phyloP scores from a whole-genome alignment of 225 moss, liverwort and hornwort species.

The Anthoceros angustus region DNA sequence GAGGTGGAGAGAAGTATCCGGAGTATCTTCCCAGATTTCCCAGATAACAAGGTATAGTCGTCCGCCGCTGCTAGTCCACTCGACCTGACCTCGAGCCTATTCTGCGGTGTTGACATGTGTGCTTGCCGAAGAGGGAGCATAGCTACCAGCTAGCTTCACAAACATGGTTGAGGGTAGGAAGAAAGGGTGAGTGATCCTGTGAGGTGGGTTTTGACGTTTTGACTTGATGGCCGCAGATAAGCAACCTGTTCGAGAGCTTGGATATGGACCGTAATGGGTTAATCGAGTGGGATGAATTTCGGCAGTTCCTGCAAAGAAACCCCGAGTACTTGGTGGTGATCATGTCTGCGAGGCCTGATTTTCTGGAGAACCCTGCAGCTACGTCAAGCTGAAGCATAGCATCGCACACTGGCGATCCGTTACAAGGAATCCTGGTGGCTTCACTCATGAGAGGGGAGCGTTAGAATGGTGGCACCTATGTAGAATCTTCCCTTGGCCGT shows the following conservation, averaged over 20 bases:
- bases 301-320: conserved; percentile 32
- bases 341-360: conserved; percentile 37
- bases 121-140: no score
- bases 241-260: conserved; percentile 22
- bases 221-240: conserved; percentile 13
- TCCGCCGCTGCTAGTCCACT: neutral
- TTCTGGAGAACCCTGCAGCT: conserved; percentile 10
- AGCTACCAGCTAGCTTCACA: no score
- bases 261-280: conserved; percentile 30
- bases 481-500: no score
- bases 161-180: no score
- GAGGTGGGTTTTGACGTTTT: no score
- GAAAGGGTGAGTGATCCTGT: no score
- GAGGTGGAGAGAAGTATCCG: conserved; percentile 41
- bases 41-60: conserved; percentile 17
- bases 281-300: conserved; percentile 49
- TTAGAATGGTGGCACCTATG: no score
- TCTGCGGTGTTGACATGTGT: no score
- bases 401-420: no score
- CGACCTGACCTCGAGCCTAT: neutral
- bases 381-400: neutral
- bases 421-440: no score
- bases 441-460: no score
- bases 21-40: conserved; percentile 31
- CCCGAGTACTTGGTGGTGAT: conserved; percentile 51